A percentile compares a stretch with the other conserved stretches of the same genome.
Evolutionary conservation across 192 early-diverging fungal genomes (phyloP).

Genomic region (Spizellomyces punctatus): DNA sequence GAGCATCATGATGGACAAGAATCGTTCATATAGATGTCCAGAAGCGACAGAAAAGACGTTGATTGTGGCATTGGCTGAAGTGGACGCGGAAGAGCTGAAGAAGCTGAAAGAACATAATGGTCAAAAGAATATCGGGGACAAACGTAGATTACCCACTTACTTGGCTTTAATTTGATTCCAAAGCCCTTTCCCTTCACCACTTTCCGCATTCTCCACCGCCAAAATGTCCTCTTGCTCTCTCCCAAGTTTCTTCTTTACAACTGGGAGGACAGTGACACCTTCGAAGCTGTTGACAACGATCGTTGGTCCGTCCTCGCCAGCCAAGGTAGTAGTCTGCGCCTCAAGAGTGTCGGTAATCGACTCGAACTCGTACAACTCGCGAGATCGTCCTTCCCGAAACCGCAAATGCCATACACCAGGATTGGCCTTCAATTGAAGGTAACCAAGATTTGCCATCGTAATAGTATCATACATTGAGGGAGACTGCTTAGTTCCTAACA

Average conservation of each 20-base stretch:
- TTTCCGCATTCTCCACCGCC: conserved; percentile 36
- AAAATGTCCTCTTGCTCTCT: conserved; percentile 78
- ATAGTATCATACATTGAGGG: conserved; percentile 84
- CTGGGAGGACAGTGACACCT: conserved; percentile 80
- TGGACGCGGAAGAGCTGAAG: too few relatives aligned
- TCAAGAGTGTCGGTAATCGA: not conserved
- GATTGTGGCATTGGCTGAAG: conserved; percentile 54
- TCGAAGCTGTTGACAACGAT: conserved; percentile 79
- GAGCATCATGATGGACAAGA: conserved; percentile 96
- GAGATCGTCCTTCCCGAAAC: conserved; percentile 80
- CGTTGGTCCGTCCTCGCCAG: conserved; percentile 42
- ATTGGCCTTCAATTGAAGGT: conserved; percentile 92
- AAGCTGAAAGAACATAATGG: too few relatives aligned
- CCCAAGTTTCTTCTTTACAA: conserved; percentile 77
- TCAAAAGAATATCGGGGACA: not conserved
- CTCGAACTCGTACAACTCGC: conserved; percentile 76
- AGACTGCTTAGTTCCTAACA: conserved; percentile 69
- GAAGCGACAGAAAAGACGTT: conserved; percentile 99
- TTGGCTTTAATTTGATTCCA: conserved; percentile 60
- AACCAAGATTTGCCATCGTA: conserved; percentile 98
- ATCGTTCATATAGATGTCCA: conserved; percentile 96
- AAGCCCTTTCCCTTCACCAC: conserved; percentile 40
- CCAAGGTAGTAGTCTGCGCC: not conserved
- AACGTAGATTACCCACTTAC: conserved; percentile 2
- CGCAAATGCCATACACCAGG: conserved; percentile 87